These are phyloP conservation scores for Sicyos baderoa DNA, from an alignment of 306 rosid species.

Conservation along the genomic window DNA sequence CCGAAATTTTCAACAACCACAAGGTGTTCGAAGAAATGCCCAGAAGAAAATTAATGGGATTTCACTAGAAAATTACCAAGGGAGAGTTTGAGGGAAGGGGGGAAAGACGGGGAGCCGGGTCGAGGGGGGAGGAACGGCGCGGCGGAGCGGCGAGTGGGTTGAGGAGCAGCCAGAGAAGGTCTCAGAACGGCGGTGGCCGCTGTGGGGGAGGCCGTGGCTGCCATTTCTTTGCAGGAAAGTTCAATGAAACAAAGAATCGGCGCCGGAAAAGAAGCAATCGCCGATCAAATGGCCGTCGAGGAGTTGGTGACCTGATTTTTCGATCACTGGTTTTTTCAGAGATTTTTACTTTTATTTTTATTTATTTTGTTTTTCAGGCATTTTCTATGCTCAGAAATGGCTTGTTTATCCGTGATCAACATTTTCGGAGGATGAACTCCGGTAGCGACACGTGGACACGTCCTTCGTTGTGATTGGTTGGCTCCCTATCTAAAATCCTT, in stretches of 20 bases:
- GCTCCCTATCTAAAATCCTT: conserved; percentile 63
- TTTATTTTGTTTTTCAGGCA: background rate
- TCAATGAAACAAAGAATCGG: conserved; percentile 16
- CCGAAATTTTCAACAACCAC: background rate
- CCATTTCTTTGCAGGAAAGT: conserved; percentile 28
- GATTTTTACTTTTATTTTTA: conserved; percentile 2
- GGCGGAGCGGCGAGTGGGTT: conserved; percentile 49
- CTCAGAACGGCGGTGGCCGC: conserved; percentile 52
- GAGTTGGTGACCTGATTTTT: background rate
- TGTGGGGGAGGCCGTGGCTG: conserved; percentile 46
- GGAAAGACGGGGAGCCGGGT: conserved; percentile 37
- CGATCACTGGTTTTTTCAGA: background rate
- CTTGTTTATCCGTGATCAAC: conserved; percentile 34
- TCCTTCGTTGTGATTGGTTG: conserved; percentile 38
- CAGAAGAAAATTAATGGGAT: background rate
- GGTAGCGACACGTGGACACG: conserved; percentile 44
- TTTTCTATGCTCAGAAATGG: conserved; percentile 27
- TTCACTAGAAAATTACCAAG: conserved; percentile 33
- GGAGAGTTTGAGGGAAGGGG: conserved; percentile 34
- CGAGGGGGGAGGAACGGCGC: conserved; percentile 72
- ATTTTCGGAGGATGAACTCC: conserved; percentile 17
- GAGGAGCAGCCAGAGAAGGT: conserved; percentile 30
- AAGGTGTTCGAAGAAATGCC: conserved; percentile 21
- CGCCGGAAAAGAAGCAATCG: background rate
- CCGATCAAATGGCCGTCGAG: background rate